Conservation (phyloP, 306 rosid genomes). For the Delonix regia region DNA sequence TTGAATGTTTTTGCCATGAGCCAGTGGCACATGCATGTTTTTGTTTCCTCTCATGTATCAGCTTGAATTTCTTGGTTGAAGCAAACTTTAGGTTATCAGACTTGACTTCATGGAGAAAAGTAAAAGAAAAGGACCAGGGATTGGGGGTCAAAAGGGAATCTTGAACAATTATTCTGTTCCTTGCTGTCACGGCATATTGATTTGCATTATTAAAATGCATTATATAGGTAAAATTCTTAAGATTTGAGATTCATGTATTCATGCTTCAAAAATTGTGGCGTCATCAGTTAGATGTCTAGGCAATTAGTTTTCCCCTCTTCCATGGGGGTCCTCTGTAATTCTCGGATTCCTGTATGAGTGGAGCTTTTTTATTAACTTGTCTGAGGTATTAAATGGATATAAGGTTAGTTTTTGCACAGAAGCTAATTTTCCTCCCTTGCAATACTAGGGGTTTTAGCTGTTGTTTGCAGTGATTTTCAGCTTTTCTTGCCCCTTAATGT, state of each 20-base stretch:
- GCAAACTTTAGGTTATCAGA: slow-evolving; percentile 16
- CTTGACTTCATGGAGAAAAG: slow-evolving; percentile 10
- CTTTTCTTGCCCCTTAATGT: slow-evolving; percentile 18
- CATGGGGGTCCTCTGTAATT: not conserved
- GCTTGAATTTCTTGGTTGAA: slow-evolving; percentile 28
- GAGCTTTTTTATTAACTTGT: not conserved
- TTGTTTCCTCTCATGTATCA: not conserved
- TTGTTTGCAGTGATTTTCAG: slow-evolving; percentile 17
- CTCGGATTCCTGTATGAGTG: not conserved
- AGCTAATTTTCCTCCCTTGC: not conserved
- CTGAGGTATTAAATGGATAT: not conserved
- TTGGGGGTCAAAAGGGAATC: too few species aligned
- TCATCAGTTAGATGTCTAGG: not conserved
- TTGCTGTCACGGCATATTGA: not conserved
- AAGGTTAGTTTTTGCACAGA: not conserved
- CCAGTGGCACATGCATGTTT: not conserved
- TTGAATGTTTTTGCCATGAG: slow-evolving; percentile 15
- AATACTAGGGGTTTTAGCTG: not conserved
- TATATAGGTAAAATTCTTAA: not conserved
- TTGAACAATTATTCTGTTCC: not conserved
- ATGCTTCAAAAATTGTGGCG: not conserved
- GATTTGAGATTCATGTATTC: not conserved
- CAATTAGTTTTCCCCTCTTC: not conserved
- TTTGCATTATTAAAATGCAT: not conserved
- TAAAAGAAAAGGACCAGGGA: not conserved